Base-by-base conservation (phyloP, 2,329 filamentous ascomycete species). In the Coleophoma cylindrospora region DNA sequence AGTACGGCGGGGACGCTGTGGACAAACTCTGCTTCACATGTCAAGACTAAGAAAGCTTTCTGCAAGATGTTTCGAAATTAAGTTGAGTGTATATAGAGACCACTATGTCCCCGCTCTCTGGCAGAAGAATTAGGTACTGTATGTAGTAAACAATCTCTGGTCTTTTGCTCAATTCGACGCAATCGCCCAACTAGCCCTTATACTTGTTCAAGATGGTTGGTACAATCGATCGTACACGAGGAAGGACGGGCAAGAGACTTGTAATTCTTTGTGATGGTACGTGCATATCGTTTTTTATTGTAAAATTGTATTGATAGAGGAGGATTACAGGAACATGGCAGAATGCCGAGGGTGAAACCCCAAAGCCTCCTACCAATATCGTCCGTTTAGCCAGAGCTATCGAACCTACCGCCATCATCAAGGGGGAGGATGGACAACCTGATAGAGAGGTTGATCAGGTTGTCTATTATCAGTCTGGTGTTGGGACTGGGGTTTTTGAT, bases 401-500 rank as follows among this genome's bases (percentile, higher is more conserved):
- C 9, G 22, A 41, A 8, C 40, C 40, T 6, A 21, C n/a, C 15
- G 22, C 40, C 8, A 21, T 17, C 11, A 3, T 41, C 11, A 22
- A 6, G 9, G 40, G 22, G 15, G 40, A 41, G 12, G 40, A 41
- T 41, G 40, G 15, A 22, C 40, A 22, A 13, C 17, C 22, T 6
- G 13, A 19, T 17, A 41, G 40, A 19, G 17, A 41, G 15, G 34
- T 47, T 33, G 37, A 47, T 14, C 46, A 48, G 21, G 34, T 48
- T 34, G 38, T 48, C 3, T 40, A 17, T 19, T 48, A 48, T 34
- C 46, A 48, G 12, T 48, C 46, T 17, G 46, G 46, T 10, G 36
- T 48, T 48, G 46, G 46, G n/a, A 33, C 22, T 34, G 38, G 46
- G 1, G 22, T 32, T 11, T 34, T 44, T 1, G 41, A 44, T 17